Base-by-base conservation (phyloP, 352 stramenopile genomes). In the Phytophthora tentaculata region DNA sequence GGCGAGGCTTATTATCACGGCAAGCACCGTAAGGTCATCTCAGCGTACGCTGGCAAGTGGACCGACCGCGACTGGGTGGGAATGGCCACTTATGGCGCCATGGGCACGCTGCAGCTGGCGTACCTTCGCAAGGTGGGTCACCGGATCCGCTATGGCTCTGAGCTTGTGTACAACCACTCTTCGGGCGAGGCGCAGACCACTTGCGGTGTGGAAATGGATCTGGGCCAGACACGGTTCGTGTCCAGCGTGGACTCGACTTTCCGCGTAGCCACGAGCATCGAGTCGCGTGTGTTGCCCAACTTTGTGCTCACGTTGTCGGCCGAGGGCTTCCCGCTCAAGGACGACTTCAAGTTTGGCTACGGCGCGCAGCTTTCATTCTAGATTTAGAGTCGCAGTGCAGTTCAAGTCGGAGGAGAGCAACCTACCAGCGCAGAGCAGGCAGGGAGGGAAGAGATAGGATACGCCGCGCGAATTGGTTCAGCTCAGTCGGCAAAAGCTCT, bases 331-430 rank as follows among this genome's bases (percentile, higher is more conserved):
- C 89, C 89, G 32, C 80, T 85, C 50, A 95, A 95, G 78, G 87
- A 96, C 71, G 89, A 94, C 63, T 94, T 96, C 76, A 95, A 95
- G 76, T 96, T 97, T 83, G 89, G 89, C 72, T 97, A 97, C 69
- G 89, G 89, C 64, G 86, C 88, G 61, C 86, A 96, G 80, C 86
- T 96, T 84, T 91, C 85, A 61, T 93, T 93, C 76, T 93, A 93
- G 77, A 84, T 61, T 66, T 65, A 74, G 41, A 72, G 44, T 64
- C 37, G 50, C 64, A 67, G 20, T 47, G 56, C 62, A 67, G 61
- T 23, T 73, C 26, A 56, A 76, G 55, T 61, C 37, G 59, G 55
- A 66, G 49, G 57, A 76, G 48, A 73, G 57, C 51, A 68, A 68
- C 29, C 48, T 69, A 69, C 50, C 47, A 74, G 55, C 43, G 52